phyloP scores from a whole-genome alignment of 495 filamentous ascomycete species.

The Hypomontagnella monticulosa region DNA sequence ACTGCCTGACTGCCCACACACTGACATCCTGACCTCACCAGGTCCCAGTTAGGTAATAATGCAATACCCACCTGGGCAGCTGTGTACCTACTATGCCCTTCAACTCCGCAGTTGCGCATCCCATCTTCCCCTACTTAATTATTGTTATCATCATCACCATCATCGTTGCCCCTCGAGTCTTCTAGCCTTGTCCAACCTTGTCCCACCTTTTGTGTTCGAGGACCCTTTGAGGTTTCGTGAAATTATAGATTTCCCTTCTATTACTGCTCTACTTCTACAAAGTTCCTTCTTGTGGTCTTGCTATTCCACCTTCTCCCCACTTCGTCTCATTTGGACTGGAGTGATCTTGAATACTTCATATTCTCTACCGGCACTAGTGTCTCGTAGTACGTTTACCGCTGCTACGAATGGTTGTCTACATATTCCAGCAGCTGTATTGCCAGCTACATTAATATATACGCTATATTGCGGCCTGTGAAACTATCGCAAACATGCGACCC shows the following conservation, averaged over 20 bases:
- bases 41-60: constrained; percentile 13
- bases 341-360: constrained; percentile 24
- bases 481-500: constrained; percentile 54
- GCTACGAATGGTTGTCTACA: constrained; percentile 40
- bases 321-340: constrained; percentile 11
- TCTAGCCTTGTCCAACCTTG: constrained; percentile 49
- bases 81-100: constrained; percentile 3
- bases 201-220: constrained; percentile 8
- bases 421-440: constrained; percentile 40
- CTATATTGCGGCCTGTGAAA: not conserved
- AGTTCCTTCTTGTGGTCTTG: constrained; percentile 14
- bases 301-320: constrained; percentile 19
- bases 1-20: constrained; percentile 8
- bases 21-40: constrained; percentile 33
- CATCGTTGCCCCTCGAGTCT: constrained; percentile 51
- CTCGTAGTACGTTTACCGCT: constrained; percentile 13
- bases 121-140: constrained; percentile 10
- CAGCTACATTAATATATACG: constrained; percentile 38
- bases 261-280: constrained; percentile 7
- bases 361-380: constrained; percentile 1
- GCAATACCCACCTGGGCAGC: not conserved
- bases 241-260: constrained; percentile 20
- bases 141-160: constrained; percentile 23
- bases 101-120: constrained; percentile 37
- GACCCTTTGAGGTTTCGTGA: constrained; percentile 18